These are phyloP conservation scores for Kwoniella shandongensis DNA, from an alignment of 768 basidiomycete genomes.

Conservation along the genomic window DNA sequence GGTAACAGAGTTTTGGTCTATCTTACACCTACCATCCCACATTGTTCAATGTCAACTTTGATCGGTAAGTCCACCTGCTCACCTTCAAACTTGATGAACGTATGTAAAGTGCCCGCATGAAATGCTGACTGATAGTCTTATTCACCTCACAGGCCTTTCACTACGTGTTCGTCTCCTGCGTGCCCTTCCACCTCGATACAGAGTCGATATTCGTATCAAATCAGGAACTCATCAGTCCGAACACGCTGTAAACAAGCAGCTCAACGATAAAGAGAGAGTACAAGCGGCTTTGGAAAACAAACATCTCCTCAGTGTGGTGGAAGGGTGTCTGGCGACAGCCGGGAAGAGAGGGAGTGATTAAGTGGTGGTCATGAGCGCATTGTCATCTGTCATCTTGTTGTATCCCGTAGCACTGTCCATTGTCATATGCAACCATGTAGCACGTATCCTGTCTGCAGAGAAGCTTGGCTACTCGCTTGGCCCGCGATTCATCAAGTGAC, in stretches of 20 bases:
- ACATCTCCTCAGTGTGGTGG: constrained; percentile 78
- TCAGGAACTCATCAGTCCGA: constrained; percentile 97
- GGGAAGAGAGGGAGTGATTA: constrained; percentile 50
- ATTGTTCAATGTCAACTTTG: constrained; percentile 94
- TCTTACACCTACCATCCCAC: constrained; percentile 96
- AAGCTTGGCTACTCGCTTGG: too few species aligned
- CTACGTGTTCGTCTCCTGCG: constrained; percentile 87
- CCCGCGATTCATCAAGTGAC: too few species aligned
- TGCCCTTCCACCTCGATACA: constrained; percentile 86
- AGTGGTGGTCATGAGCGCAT: too few species aligned
- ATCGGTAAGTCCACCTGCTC: constrained; percentile 65
- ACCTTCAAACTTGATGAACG: neutral
- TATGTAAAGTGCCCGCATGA: neutral
- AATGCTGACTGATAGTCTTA: neutral
- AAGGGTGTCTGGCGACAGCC: constrained; percentile 66
- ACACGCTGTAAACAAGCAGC: constrained; percentile 91
- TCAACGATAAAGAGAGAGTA: constrained; percentile 98
- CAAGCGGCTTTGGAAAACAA: constrained; percentile 94
- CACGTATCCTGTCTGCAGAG: too few species aligned
- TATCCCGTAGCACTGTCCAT: too few species aligned
- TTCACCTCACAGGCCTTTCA: constrained; percentile 68
- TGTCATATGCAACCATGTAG: too few species aligned
- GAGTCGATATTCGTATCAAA: constrained; percentile 88
- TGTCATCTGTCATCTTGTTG: too few species aligned
- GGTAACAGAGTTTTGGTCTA: constrained; percentile 73